A percentile compares a stretch with the other conserved stretches of the same genome.
Evolutionary conservation across 1,284 basidiomycete genomes (phyloP).

Genomic region (Moniliophthora roreri): DNA sequence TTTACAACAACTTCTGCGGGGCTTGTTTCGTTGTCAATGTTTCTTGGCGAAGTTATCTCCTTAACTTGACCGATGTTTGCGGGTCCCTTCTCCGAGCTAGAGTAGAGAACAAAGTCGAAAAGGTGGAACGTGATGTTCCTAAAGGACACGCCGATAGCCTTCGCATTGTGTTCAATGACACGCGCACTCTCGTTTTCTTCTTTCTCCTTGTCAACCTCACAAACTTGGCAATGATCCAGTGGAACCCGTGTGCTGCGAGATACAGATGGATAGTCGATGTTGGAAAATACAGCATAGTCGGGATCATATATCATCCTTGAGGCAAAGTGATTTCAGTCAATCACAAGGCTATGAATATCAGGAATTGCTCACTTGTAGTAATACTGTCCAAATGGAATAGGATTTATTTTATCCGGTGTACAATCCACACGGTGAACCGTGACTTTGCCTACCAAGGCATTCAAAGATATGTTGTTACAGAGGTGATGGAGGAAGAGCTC

Average conservation of each 20-base stretch:
- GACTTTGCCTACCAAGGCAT: conserved; percentile 34
- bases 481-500: conserved; percentile 62
- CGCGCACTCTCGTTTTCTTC: conserved; percentile 11
- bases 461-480: conserved; percentile 46
- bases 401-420: conserved; percentile 7
- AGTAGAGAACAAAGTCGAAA: conserved; percentile 56
- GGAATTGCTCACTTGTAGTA: conserved; percentile 53
- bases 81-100: conserved; percentile 28
- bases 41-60: conserved; percentile 2
- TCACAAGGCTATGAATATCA: background rate
- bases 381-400: conserved; percentile 39
- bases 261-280: conserved; percentile 33
- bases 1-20: conserved; percentile 1
- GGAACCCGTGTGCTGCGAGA: conserved; percentile 29
- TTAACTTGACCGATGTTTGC: conserved; percentile 20
- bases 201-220: conserved; percentile 31
- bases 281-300: conserved; percentile 28
- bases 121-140: conserved; percentile 47
- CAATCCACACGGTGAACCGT: conserved; percentile 31
- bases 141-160: conserved; percentile 41
- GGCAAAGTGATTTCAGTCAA: background rate
- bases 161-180: conserved; percentile 20
- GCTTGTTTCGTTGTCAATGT: background rate
- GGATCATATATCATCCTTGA: conserved; percentile 26
- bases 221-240: conserved; percentile 53